phyloP scores from a whole-genome alignment of 1,284 basidiomycete genomes.

The Baeospora myosura region DNA sequence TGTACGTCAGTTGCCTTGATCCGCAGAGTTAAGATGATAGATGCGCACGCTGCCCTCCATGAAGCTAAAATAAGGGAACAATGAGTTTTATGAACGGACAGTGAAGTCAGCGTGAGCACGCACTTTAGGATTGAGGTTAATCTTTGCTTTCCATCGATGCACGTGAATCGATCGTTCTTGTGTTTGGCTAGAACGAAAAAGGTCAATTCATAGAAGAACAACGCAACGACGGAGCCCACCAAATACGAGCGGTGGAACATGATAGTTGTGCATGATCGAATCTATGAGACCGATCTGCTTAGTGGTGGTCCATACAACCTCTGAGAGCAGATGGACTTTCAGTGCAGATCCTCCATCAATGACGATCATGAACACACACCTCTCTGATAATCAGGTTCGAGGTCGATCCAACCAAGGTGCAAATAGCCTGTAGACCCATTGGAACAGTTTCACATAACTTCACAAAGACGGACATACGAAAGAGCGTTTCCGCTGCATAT shows the following conservation, averaged over 20 bases:
- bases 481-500: no score
- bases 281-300: not conserved
- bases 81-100: not conserved
- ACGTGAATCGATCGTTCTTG: not conserved
- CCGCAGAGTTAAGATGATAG: not conserved
- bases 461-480: not conserved
- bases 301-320: not conserved
- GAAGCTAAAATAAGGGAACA: not conserved
- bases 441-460: no score
- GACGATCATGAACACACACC: not conserved
- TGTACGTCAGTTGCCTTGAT: no score
- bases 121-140: not conserved
- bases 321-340: not conserved
- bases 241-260: not conserved
- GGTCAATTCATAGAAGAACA: no score
- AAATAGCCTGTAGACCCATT: no score
- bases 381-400: not conserved
- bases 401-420: not conserved
- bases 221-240: not conserved
- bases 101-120: not conserved
- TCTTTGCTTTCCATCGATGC: slow-evolving; percentile 4
- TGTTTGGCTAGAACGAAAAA: not conserved
- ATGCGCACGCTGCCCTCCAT: slow-evolving; percentile 1
- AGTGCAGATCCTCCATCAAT: not conserved
- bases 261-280: not conserved